Base-by-base conservation (phyloP, 108 stramenopile genomes). In the Cyclotella choctawhatcheeana region DNA sequence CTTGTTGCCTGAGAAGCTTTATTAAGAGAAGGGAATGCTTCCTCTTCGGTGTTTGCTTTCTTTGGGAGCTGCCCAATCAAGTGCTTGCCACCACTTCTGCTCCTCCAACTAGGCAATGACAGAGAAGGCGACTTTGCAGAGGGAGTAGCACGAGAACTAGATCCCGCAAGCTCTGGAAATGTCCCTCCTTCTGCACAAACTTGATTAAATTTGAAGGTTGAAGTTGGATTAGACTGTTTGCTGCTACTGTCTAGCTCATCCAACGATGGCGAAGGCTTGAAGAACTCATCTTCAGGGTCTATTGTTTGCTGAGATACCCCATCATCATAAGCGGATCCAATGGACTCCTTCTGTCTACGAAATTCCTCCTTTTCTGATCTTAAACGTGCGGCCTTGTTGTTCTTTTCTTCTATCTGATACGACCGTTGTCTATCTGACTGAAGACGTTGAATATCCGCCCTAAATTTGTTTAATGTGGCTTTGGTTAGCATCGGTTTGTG, bases 281-380 rank as follows among this genome's bases (percentile, higher is more conserved):
- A 91, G 60, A 91, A 91, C 10, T 78, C 81, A 54, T 91, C 90
- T 34, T 84, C 71, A 3, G 83, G 88, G 63, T 91, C 88, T 21
- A 91, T 79, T 4, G 54, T 51, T 67, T 89, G 87, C 7, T 76
- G 60, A 21, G 71, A 25, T 50, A 29, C 47, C 44, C 65, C 58
- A 65, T 61, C 66, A n/a, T n/a, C n/a, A n/a, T n/a, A n/a, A 60
- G 43, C 44, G 13, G 73, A 65, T 37, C 81, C 78, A 10, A 85
- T 69, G 55, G 82, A 71, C 29, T 89, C 82, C 32, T 76, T 71
- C n/a, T 74, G 76, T 12, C 64, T 64, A 44, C 58, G 70, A 13
- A 58, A 70, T 10, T 79, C 65, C 20, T 71, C 66, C 53, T 79
- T 60, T 30, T 67, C 71, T 44, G 85, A 80, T 61, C 77, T 83